Evolutionary conservation across 805 yeast species (phyloP), one percentile per base, ranked within the genome.

Genomic region (Isabelozyma pseudorhagii): DNA sequence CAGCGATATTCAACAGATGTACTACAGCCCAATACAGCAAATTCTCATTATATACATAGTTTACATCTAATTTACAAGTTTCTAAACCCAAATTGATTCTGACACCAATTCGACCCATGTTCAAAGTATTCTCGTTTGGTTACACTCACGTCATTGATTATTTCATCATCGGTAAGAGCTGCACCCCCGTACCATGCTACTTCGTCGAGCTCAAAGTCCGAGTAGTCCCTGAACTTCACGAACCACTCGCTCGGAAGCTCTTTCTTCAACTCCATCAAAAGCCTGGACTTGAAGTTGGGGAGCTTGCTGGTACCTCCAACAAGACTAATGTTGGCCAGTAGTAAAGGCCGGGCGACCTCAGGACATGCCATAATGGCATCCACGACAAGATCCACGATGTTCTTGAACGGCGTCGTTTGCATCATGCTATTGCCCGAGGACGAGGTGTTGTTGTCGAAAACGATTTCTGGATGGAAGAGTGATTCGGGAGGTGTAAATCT

Each of bases 401-500:
- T 78, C 55, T 84, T 80, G 31, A 93, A 72, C 11, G 89, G 90
- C 0, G 76, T 64, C 36, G 63, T 57, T 48, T 74, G 77, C 6
- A 74, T 53, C 28, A 70, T 59, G 11, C 64, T 45, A 48, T 57
- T 63, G 18, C 55, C 62, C 10, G 71, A 50, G 1, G 71, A 63
- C 36, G 67, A 51, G 3, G 58, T 38, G 50, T 64, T 65, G 49
- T 67, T 66, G 52, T 72, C 77, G 51, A 74, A 66, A 49, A 72
- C 52, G 48, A 89, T 83, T 52, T 84, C 88, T 0, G 99, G 99
- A 57, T 86, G 91, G 66, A 89, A 92, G 36, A 88, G 72, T 1
- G 89, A 74, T 62, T 94, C 99, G 0, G 98, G 97, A 2, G 88
- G 81, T 1, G 89, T 78, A 66, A 94, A 93, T 49, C 97, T 69